Evolutionary conservation across 108 stramenopile species (phyloP), one percentile per base, ranked within the genome.

Genomic region (Fistulifera pelliculosa): DNA sequence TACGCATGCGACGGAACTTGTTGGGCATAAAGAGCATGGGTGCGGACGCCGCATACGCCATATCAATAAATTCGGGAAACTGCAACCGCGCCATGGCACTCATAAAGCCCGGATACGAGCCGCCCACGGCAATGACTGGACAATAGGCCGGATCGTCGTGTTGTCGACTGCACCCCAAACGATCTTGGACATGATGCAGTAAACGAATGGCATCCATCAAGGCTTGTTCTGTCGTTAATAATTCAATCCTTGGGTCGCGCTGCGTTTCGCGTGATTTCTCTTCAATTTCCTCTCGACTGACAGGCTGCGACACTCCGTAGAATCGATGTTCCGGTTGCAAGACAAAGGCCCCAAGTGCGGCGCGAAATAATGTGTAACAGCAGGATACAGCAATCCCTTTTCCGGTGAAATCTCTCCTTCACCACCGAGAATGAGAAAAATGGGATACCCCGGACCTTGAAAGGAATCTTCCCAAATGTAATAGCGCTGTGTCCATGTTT

Each of bases 261-360:
- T 35, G 31, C 8, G 3, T 8, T 3, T 35, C 8, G 6, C 31
- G 31, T 6, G 31, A 35, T 35, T 8, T 3, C 8, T 35, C 6
- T 35, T 35, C 31, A 11, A 45, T 45, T 45, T 45, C 44, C 11
- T 45, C 44, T 3, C 21, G 16, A 3, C 7, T 45, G 19, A 60
- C 5, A 4, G 88, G 84, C 39, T 69, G 70, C 14, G 79, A 83
- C n/a, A 57, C 55, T 31, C 90, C 90, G 51, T 91, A 91, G 45
- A 87, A 91, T 0, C 90, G 80, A 65, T 91, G 90, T 42, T 91
- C 90, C 14, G 85, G 79, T 49, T 79, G 56, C 16, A 91, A 38
- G 1, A 87, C 81, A 25, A 65, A 79, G 13, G 83, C 90, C 69
- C 64, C 54, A 86, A 87, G n/a, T 69, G 35, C 24, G 69, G 65